Evolutionary conservation across 768 basidiomycete genomes (phyloP).

Genomic region (Galerina marginata): DNA sequence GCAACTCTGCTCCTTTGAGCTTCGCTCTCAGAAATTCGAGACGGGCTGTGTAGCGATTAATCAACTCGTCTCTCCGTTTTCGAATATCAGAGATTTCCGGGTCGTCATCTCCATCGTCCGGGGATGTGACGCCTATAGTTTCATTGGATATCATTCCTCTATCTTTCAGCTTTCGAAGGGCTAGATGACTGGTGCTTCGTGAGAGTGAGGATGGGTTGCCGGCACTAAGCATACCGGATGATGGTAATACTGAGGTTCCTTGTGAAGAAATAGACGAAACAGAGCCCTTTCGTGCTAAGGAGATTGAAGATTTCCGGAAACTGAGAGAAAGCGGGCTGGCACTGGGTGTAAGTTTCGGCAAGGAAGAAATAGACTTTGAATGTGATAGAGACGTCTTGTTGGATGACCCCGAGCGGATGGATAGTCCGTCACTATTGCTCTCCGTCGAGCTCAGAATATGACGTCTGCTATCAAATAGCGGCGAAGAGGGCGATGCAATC

Average conservation of each 20-base stretch:
- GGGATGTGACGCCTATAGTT: slow-evolving; percentile 22
- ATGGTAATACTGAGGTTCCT: slow-evolving; percentile 24
- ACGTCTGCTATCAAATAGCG: slow-evolving; percentile 17
- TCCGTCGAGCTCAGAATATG: slow-evolving; percentile 1
- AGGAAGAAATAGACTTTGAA: slow-evolving; percentile 41
- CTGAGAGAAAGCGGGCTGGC: slow-evolving; percentile 35
- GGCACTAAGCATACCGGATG: slow-evolving; percentile 33
- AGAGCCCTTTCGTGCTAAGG: slow-evolving; percentile 20
- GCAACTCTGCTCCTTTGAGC: slow-evolving; percentile 77
- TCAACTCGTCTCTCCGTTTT: slow-evolving; percentile 66
- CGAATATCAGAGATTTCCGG: slow-evolving; percentile 64
- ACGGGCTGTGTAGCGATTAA: slow-evolving; percentile 69
- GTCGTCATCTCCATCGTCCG: slow-evolving; percentile 24
- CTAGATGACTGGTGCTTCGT: slow-evolving; percentile 50
- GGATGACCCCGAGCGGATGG: slow-evolving; percentile 49
- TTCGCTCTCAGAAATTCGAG: slow-evolving; percentile 78
- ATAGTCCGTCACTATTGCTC: slow-evolving; percentile 43
- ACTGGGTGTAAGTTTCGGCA: slow-evolving; percentile 27
- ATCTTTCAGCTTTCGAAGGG: slow-evolving; percentile 33
- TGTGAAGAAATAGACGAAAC: slow-evolving; percentile 61
- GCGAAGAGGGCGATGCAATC: slow-evolving; percentile 30
- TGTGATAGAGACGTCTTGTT: slow-evolving; percentile 46
- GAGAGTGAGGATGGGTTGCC: slow-evolving; percentile 36
- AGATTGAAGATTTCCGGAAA: slow-evolving; percentile 29
- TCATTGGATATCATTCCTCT: slow-evolving; percentile 24